Conservation (phyloP, 371 early-diverging fungal species). For the Conidiobolus coronatus region DNA sequence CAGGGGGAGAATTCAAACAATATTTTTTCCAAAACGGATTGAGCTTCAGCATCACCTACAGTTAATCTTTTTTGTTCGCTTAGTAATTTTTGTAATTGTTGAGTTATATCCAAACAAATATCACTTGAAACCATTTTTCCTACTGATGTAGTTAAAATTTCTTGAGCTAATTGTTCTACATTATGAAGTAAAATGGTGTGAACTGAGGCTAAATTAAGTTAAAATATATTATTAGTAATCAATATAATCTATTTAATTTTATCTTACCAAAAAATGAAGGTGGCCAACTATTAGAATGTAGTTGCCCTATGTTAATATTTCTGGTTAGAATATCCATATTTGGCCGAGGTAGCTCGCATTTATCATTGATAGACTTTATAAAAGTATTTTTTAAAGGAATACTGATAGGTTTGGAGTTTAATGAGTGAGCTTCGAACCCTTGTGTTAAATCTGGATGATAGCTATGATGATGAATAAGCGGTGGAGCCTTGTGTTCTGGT, state of each 20-base stretch:
- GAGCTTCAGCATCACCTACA: slow-evolving; percentile 22
- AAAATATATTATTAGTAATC: neutral
- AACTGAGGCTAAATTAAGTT: slow-evolving; percentile 12
- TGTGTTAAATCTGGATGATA: no score
- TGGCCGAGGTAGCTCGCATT: no score
- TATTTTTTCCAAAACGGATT: slow-evolving; percentile 24
- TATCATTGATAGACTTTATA: no score
- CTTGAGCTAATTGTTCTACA: slow-evolving; percentile 13
- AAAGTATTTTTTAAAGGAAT: no score
- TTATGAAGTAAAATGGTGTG: slow-evolving; percentile 11
- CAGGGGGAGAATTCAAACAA: slow-evolving; percentile 32
- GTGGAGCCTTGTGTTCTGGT: no score
- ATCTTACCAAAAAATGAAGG: slow-evolving; percentile 11
- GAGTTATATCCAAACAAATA: slow-evolving; percentile 21
- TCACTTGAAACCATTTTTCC: slow-evolving; percentile 11
- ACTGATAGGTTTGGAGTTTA: no score
- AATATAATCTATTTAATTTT: neutral
- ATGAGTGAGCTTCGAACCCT: no score
- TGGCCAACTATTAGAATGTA: slow-evolving; percentile 24
- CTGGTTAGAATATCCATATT: no score
- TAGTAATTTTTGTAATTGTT: slow-evolving; percentile 21
- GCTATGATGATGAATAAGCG: no score
- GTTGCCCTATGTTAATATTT: neutral
- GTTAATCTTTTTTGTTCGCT: slow-evolving; percentile 20
- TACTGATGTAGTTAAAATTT: slow-evolving; percentile 14